Conservation (phyloP, 805 yeast species). For the Nakazawaea pomicola region DNA sequence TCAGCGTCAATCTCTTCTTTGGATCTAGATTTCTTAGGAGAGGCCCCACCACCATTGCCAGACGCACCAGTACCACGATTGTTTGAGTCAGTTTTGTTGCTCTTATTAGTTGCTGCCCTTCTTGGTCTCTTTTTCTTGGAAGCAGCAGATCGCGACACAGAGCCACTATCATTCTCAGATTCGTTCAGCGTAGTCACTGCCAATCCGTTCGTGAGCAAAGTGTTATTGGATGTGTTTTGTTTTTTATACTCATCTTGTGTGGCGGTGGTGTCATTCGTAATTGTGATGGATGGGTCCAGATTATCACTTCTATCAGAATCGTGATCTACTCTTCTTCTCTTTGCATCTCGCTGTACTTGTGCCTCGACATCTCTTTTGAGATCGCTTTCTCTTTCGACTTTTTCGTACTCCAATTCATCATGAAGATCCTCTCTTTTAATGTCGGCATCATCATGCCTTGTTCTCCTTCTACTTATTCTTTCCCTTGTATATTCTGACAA, state of each 20-base stretch:
- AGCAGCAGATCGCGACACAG: neutral
- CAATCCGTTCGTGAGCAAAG: no score
- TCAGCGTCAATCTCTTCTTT: slow-evolving; percentile 44
- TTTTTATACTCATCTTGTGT: neutral
- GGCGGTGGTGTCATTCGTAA: neutral
- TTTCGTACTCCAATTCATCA: neutral
- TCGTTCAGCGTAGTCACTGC: slow-evolving; percentile 1
- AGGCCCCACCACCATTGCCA: slow-evolving; percentile 12
- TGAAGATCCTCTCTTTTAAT: slow-evolving; percentile 11
- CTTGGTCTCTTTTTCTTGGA: slow-evolving; percentile 16
- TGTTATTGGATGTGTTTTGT: no score
- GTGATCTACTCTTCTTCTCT: slow-evolving; percentile 3
- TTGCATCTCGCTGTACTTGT: neutral
- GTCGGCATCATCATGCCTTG: slow-evolving; percentile 15
- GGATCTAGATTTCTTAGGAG: slow-evolving; percentile 12
- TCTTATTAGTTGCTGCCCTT: slow-evolving; percentile 14
- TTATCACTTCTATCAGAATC: neutral
- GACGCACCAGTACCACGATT: neutral
- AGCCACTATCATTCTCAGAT: slow-evolving; percentile 10
- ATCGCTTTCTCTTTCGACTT: neutral
- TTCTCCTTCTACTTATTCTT: slow-evolving; percentile 22
- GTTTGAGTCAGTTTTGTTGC: no score
- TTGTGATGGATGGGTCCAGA: neutral
- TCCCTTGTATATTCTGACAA: slow-evolving; percentile 26
- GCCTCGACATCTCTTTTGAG: neutral